A percentile compares a stretch with the other conserved stretches of the same genome.
phyloP scores from a whole-genome alignment of 306 rosid genomes.

The Citrullus colocynthis region DNA sequence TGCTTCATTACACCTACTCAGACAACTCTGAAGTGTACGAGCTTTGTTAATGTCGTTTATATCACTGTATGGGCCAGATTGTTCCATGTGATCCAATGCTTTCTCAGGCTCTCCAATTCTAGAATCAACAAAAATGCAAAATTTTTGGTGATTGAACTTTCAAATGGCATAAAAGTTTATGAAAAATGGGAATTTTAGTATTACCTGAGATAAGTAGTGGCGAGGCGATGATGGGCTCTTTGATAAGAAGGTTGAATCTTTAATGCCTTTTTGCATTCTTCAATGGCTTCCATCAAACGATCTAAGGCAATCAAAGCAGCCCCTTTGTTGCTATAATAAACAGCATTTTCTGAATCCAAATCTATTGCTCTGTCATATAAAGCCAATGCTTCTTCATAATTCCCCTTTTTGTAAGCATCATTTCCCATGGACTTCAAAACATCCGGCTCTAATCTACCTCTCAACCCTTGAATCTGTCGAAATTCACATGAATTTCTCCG shows the following conservation, averaged over 20 bases:
- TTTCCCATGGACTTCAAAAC: constrained; percentile 71
- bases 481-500: constrained; percentile 43
- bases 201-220: constrained; percentile 75
- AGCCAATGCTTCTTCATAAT: constrained; percentile 56
- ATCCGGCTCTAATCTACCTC: constrained; percentile 52
- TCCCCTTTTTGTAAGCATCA: constrained; percentile 59
- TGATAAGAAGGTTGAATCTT: constrained; percentile 58
- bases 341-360: constrained; percentile 57
- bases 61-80: constrained; percentile 28
- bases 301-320: constrained; percentile 72
- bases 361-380: constrained; percentile 65
- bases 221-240: constrained; percentile 83
- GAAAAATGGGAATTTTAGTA: background rate
- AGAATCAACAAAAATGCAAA: constrained; percentile 1
- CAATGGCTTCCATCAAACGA: constrained; percentile 43
- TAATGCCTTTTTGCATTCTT: constrained; percentile 66
- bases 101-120: constrained; percentile 81
- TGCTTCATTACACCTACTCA: constrained; percentile 46
- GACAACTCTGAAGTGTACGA: constrained; percentile 46
- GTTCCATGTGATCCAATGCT: constrained; percentile 43
- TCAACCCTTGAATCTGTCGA: constrained; percentile 22
- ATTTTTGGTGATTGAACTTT: background rate
- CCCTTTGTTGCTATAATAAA: constrained; percentile 62
- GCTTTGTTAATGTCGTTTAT: constrained; percentile 28
- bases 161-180: background rate